These are phyloP conservation scores for Pythium insidiosum DNA, from an alignment of 352 stramenopile genomes.

Conservation along the genomic window DNA sequence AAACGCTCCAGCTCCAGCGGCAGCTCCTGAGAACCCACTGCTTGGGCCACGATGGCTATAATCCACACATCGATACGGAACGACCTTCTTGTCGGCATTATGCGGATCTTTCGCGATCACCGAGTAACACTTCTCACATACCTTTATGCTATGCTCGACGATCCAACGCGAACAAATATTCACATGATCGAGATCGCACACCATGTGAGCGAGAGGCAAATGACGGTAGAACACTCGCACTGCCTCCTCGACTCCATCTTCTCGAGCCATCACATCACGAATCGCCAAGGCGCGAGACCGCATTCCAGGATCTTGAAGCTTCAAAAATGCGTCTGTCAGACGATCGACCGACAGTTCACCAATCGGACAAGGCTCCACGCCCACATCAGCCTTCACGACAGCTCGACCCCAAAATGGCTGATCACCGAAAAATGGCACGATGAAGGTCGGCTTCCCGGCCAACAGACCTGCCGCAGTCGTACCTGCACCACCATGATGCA, in stretches of 20 bases:
- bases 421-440: conserved; percentile 94
- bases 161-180: conserved; percentile 47
- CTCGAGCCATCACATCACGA: conserved; percentile 49
- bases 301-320: conserved; percentile 45
- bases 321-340: conserved; percentile 67
- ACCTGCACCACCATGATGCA: conserved; percentile 69
- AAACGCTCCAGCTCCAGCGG: conserved; percentile 47
- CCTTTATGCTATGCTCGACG: conserved; percentile 32
- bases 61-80: conserved; percentile 55
- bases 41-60: conserved; percentile 49
- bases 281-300: conserved; percentile 37
- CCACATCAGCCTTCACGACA: conserved; percentile 72
- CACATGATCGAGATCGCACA: conserved; percentile 51
- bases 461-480: conserved; percentile 88
- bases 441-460: conserved; percentile 89
- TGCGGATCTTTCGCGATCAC: conserved; percentile 33
- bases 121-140: conserved; percentile 52
- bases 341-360: conserved; percentile 74
- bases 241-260: conserved; percentile 85
- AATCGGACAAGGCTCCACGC: conserved; percentile 82
- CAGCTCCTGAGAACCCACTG: conserved; percentile 37
- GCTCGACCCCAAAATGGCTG: conserved; percentile 92
- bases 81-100: conserved; percentile 33
- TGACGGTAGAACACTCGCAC: conserved; percentile 81
- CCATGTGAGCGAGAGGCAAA: conserved; percentile 83